Base-by-base conservation (phyloP, 192 early-diverging fungal species). In the Coemansia sp. region DNA sequence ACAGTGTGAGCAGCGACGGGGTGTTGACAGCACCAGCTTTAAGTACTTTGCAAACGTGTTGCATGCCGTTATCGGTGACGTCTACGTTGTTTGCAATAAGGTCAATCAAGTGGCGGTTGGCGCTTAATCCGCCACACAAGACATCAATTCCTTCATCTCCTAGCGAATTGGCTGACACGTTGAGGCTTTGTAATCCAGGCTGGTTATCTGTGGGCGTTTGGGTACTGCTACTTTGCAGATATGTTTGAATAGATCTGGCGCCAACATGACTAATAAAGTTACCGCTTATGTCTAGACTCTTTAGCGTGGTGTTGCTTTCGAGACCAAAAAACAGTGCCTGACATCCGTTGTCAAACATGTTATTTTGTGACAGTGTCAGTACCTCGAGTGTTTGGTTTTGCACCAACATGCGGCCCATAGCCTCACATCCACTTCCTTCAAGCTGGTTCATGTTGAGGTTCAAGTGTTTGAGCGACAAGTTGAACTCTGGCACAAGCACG, bases 381-480 rank as follows among this genome's bases (percentile, higher is more conserved):
- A 38, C 5, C 10, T 61, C 49, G 4, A 75, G 66, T 1, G 50
- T 38, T 11, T 39, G 61, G 54, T 68, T 75, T 2, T 45, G 56
- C 23, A 54, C 58, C 41, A 75, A 54, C 18, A 50, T 39, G 7
- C n/a, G 58, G 0, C 58, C 63, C 38, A 75, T 52, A 1, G 45
- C 54, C 26, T 32, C 61, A 35, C 66, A 69, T 2, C 73, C 73
- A n/a, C 14, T 11, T 1, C 37, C 39, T 23, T 61, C 73, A 22
- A 75, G 37, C 54, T 62, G 66, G 47, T 75, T 75, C 73, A 69
- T 75, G n/a, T 65, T 62, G 8, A 75, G 11, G 11, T 69, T 62
- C 49, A 75, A 41, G 12, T 16, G 16, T 38, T 41, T 59, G 4
- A 74, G 61, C 12, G 45, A 20, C 11, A 29, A 12, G 47, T 26